Evolutionary conservation across 2,329 filamentous ascomycete species (phyloP), one percentile per base, ranked within the genome.

Genomic region (Paramyrothecium roridum): DNA sequence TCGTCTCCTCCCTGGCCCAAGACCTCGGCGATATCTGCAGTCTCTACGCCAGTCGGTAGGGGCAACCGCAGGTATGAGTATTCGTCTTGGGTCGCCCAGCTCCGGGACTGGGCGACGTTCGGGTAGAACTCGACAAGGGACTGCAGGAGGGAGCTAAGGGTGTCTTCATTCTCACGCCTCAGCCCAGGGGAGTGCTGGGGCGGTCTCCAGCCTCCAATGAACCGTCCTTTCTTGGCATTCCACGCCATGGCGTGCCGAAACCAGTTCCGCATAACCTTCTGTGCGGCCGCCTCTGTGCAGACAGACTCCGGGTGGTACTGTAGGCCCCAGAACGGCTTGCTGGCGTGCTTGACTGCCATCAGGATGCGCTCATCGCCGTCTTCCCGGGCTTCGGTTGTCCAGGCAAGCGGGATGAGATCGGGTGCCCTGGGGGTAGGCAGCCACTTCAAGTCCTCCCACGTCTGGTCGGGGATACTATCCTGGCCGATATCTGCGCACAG

Each of bases 241-340:
- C 88, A 92, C 46, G 71, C 68, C 54, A 79, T 72, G 1, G 86
- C 86, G 65, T 84, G 78, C 4, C 70, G 67, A 80, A 92, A 95
- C 91, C 92, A 96, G 64, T 90, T 91, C 52, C 71, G 71, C 37
- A 96, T 77, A 23, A 96, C 77, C 16, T 76, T 73, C 20, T 80
- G 82, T 2, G 89, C 87, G 57, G 82, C 80, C 3, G 78, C 73
- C 43, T 90, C 89, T 3, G 92, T 96, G 69, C 91, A 96, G 16
- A 91, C 83, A 0, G 91, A 96, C 70, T 97, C 92, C 0, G 92
- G 92, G 66, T 96, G 92, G 64, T 95, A 96, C 67, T 96, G 93
- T 19, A 96, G 79, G 0, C 89, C 93, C 87, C 89, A 96, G 59
- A 93, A 89, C 0, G 93, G 92, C 60, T 85, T 87, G 1, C 60